Evolutionary conservation across 2,329 filamentous ascomycete genomes (phyloP).

Genomic region (Cytospora leucostoma): DNA sequence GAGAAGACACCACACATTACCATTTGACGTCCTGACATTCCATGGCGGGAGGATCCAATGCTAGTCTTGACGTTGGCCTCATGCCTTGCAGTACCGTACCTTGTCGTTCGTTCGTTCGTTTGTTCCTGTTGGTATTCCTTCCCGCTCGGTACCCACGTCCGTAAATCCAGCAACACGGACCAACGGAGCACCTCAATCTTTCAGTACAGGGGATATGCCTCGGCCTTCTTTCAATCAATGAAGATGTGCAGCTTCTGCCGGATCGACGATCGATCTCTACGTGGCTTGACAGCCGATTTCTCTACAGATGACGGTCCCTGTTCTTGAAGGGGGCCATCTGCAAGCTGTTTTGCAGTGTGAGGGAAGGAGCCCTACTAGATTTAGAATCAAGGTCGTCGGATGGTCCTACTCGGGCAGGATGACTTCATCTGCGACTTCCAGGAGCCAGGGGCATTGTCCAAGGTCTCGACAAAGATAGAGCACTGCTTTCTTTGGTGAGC

Average conservation of each 20-base stretch:
- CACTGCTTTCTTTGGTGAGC: constrained; percentile 1
- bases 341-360: too few species aligned
- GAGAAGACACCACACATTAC: not conserved
- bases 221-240: not conserved
- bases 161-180: constrained; percentile 6
- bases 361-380: too few species aligned
- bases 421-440: not conserved
- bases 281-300: not conserved
- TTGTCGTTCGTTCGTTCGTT: not conserved
- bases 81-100: constrained; percentile 1
- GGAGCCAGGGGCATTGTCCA: constrained; percentile 4
- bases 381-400: not conserved
- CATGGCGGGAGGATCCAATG: constrained; percentile 10
- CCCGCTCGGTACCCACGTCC: constrained; percentile 7
- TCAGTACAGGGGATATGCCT: not conserved
- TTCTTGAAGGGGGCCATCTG: too few species aligned
- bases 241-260: constrained; percentile 1
- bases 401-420: not conserved
- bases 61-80: constrained; percentile 10
- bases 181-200: not conserved
- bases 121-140: constrained; percentile 6
- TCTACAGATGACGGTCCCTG: not conserved
- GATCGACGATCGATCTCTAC: not conserved
- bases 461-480: constrained; percentile 10
- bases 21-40: not conserved